Evolutionary conservation across 139 green algal genomes (phyloP), one percentile per base, ranked within the genome.

Genomic region (Eudorina sp.): DNA sequence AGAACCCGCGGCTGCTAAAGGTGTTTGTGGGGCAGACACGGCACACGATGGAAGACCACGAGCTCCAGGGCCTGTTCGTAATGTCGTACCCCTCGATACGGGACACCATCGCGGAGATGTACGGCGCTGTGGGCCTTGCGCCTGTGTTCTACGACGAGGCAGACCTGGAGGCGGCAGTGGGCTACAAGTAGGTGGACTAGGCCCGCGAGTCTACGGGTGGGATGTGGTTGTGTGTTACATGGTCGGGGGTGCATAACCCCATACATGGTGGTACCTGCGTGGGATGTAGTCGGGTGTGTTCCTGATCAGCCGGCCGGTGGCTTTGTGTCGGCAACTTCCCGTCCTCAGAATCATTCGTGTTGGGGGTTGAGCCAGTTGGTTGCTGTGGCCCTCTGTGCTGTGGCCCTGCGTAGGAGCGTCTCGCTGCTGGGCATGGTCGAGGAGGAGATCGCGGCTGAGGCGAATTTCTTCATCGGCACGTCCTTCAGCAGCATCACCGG

Each of bases 401-500:
- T n/a, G n/a, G n/a, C n/a, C n/a, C n/a, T n/a, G 51, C 36, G 0
- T 64, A 87, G 81, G 81, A 79, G 62, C 60, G 41, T 68, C 4
- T 87, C 81, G 46, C 45, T 87, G 45, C 81, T 88, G 68, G 83
- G 68, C 38, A 88, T 88, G 83, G 68, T 88, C 6, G 83, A 88
- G 83, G 83, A 70, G 51, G 83, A 88, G 66, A 81, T 88, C 11
- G 40, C 83, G 21, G 64, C 36, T 31, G 68, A 80, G 27, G 66
- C 83, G 0, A 34, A 88, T 14, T 34, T 81, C 11, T 88, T 88
- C 68, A 88, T 88, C 34, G 83, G 83, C 31, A 88, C 83, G 18
- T 72, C 45, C 11, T 88, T 82, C 68, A 88, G 83, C 83, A 88
- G 83, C 83, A 88, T 88, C 36, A 62, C 68, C 23, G 38, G 83